Conservation (phyloP, 768 basidiomycete species). For the Suillus weaverae region DNA sequence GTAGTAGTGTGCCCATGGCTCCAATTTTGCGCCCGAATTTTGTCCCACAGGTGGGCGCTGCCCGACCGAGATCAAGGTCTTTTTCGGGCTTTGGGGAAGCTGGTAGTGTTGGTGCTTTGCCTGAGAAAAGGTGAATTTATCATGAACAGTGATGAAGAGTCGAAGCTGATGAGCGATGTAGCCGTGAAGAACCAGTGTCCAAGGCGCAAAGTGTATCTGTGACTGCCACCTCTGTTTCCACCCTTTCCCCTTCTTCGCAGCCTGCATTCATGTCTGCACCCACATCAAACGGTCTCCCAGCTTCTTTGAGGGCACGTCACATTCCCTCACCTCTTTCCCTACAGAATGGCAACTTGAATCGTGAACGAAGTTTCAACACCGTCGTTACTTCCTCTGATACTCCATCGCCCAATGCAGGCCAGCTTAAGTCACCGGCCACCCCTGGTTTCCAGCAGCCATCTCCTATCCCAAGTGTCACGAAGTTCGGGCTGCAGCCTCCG, state of each 20-base stretch:
- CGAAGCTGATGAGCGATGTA: constrained; percentile 12
- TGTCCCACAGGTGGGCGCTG: constrained; percentile 51
- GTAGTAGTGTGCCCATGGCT: constrained; percentile 5
- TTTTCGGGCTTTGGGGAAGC: constrained; percentile 69
- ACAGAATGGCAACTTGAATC: constrained; percentile 8
- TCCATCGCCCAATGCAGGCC: constrained; percentile 39
- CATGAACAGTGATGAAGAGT: constrained; percentile 1
- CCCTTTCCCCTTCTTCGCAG: not conserved
- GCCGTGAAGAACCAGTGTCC: constrained; percentile 26
- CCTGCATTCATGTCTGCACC: not conserved
- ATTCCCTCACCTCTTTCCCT: constrained; percentile 21
- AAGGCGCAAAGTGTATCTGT: not conserved
- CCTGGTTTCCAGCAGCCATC: constrained; percentile 33
- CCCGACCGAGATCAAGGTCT: constrained; percentile 63
- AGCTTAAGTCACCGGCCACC: constrained; percentile 36
- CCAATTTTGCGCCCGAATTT: constrained; percentile 63
- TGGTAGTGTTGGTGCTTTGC: not conserved
- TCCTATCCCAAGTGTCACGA: constrained; percentile 9
- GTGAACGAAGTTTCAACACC: constrained; percentile 1
- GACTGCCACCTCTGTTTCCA: not conserved
- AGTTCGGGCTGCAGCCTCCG: constrained; percentile 2
- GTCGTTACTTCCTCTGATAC: constrained; percentile 14
- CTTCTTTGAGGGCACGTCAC: constrained; percentile 22
- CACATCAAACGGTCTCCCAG: constrained; percentile 16
- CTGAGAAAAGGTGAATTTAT: constrained; percentile 21